phyloP scores from a whole-genome alignment of 192 early-diverging fungal genomes.

The Backusella psychrophila region DNA sequence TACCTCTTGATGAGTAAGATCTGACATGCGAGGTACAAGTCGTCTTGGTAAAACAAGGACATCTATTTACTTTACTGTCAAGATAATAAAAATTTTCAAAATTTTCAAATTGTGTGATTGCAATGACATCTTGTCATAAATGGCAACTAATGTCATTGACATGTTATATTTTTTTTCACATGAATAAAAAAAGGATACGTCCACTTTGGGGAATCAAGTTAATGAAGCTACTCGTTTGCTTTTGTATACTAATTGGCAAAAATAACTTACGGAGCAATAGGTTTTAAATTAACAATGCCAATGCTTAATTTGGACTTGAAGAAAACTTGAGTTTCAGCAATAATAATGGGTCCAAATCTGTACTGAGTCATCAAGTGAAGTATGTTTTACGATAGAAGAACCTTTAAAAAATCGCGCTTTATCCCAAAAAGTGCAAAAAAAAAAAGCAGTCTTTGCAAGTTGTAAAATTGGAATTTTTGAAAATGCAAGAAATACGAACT shows the following conservation, averaged over 20 bases:
- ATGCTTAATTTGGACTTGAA: conserved; percentile 64
- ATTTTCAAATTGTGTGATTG: background rate
- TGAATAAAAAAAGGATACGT: conserved; percentile 20
- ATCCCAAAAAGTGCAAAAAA: background rate
- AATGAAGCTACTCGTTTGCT: background rate
- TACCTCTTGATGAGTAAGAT: conserved; percentile 77
- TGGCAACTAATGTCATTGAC: background rate
- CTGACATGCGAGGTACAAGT: conserved; percentile 66
- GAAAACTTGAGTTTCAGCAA: conserved; percentile 76
- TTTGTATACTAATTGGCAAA: background rate
- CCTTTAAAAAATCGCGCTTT: no score
- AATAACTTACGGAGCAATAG: conserved; percentile 69
- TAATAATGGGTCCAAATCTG: conserved; percentile 72
- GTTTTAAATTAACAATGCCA: conserved; percentile 93
- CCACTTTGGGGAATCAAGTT: conserved; percentile 22
- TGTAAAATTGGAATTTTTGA: background rate
- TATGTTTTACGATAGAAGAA: background rate
- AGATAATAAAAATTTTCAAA: background rate
- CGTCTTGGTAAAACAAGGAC: conserved; percentile 78
- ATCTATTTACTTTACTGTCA: conserved; percentile 47
- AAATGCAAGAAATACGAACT: background rate
- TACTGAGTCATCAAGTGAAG: background rate
- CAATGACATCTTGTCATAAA: background rate
- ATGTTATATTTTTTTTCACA: background rate
- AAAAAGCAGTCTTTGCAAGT: background rate